Conservation (phyloP, 805 yeast genomes). For the Lipomyces kockii region DNA sequence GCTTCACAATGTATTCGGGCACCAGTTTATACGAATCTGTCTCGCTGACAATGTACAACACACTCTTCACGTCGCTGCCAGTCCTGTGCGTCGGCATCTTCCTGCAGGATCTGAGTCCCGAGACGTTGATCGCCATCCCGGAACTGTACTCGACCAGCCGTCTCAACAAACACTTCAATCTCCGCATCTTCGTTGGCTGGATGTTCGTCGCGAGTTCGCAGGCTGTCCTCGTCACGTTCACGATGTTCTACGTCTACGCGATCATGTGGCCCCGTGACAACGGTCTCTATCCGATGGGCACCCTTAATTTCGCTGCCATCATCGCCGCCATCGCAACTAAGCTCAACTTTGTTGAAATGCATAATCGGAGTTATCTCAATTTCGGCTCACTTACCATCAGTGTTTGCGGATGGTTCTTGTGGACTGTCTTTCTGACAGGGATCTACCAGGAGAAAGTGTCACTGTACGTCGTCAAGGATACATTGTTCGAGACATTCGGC, state of each 20-base stretch:
- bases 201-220: slow-evolving; percentile 74
- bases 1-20: slow-evolving; percentile 87
- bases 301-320: slow-evolving; percentile 71
- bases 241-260: slow-evolving; percentile 74
- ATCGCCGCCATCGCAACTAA: slow-evolving; percentile 76
- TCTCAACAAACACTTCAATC: slow-evolving; percentile 71
- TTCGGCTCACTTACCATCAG: slow-evolving; percentile 70
- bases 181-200: slow-evolving; percentile 75
- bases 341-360: slow-evolving; percentile 80
- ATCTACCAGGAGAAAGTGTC: slow-evolving; percentile 60
- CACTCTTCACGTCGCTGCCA: slow-evolving; percentile 89
- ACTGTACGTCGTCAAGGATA: slow-evolving; percentile 66
- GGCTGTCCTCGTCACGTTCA: slow-evolving; percentile 71
- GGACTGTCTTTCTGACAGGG: slow-evolving; percentile 78
- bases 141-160: slow-evolving; percentile 67
- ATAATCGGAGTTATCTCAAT: slow-evolving; percentile 67
- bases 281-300: slow-evolving; percentile 81
- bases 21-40: slow-evolving; percentile 92
- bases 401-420: slow-evolving; percentile 80
- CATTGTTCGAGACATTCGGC: slow-evolving; percentile 75
- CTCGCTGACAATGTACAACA: slow-evolving; percentile 97
- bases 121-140: slow-evolving; percentile 89
- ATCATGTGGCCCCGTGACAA: slow-evolving; percentile 65
- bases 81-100: slow-evolving; percentile 94
- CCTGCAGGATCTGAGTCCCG: slow-evolving; percentile 86